Evolutionary conservation across 257 asterid species (phyloP), one percentile per base, ranked within the genome.

Genomic region (Echium plantagineum): DNA sequence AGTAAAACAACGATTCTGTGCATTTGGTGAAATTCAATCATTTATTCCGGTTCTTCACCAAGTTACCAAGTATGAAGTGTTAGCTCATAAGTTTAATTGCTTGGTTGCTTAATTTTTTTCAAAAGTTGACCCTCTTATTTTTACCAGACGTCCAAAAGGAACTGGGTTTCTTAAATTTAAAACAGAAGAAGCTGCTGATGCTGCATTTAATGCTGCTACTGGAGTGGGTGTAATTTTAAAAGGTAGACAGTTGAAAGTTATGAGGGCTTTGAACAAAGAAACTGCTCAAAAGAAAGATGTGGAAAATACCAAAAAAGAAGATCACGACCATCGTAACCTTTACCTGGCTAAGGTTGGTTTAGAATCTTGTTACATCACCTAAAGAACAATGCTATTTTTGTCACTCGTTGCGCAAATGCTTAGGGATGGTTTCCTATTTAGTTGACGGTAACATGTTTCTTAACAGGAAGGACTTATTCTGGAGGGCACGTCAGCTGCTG

Each of bases 151-250:
- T 64, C 99, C 99, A 35, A 83, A 85, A 66, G 97, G 99, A 72
- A 89, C 99, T 55, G 99, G 97, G 64, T 93, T 93, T 77, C 94
- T 93, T 74, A 93, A 93, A 84, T 93, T 86, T 64, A 83, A 72
- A 58, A 78, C 87, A 63, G 55, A 63, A 18, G 96, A 85, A 57
- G 81, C 81, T 70, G 85, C 81, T 32, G 72, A 79, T 70, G 94
- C 95, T 66, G 91, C 94, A 49, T 66, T 81, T 80, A 81, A 83
- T 61, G 94, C 72, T 61, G 82, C 32, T 28, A 69, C 70, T 76
- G 89, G 85, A 66, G 57, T 70, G 59, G 99, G 97, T 56, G 74
- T 93, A 73, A 61, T 80, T 31, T 64, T 86, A 58, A 93, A 86
- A 73, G 99, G 99, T 32, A 83, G 96, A 58, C 85, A 80, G 21